Percentiles rank a stretch among this genome's conserved stretches.
These are phyloP conservation scores for Candolleomyces efflorescens DNA, from an alignment of 768 basidiomycete species.

Conservation along the genomic window DNA sequence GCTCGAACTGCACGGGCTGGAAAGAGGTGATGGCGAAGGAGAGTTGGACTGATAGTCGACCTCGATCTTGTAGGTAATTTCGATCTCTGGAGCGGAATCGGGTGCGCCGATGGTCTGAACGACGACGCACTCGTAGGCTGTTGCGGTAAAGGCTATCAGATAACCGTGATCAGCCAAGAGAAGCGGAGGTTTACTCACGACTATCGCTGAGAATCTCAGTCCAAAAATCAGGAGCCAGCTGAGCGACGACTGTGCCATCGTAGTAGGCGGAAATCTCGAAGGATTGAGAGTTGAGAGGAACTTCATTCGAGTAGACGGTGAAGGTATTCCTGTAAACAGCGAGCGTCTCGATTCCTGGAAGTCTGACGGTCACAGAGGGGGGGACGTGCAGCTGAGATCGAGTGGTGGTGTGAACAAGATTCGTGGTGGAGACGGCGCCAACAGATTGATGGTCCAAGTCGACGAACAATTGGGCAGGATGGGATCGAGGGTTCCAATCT, in stretches of 20 bases:
- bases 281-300: constrained; percentile 26
- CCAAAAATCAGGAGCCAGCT: neutral
- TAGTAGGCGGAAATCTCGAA: neutral
- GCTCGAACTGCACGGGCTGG: neutral
- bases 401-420: constrained; percentile 15
- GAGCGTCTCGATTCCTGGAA: constrained; percentile 10
- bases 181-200: neutral
- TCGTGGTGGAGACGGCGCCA: constrained; percentile 13
- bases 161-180: neutral
- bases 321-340: constrained; percentile 13
- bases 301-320: constrained; percentile 13
- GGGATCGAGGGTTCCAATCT: neutral
- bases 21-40: neutral
- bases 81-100: neutral
- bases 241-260: neutral
- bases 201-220: neutral
- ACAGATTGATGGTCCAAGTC: constrained; percentile 15
- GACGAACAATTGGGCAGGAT: constrained; percentile 11
- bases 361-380: constrained; percentile 36
- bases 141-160: neutral
- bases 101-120: neutral
- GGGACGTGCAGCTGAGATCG: constrained; percentile 37
- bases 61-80: neutral
- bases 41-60: neutral
- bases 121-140: neutral